Conservation (phyloP, 495 filamentous ascomycete species). For the Aspergillus egyptiacus region DNA sequence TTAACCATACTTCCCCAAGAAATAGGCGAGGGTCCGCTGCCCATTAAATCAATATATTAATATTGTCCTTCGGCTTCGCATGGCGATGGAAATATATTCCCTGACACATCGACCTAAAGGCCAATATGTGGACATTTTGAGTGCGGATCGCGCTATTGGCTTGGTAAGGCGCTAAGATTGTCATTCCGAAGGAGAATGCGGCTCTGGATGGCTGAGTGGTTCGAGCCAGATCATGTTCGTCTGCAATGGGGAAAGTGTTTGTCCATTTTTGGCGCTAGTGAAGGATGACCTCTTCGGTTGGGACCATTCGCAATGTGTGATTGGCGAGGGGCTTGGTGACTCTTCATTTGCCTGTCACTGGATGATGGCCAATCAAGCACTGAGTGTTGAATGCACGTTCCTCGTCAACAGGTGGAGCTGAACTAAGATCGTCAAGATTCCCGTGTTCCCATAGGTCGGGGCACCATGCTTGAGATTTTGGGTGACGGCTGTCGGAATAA, state of each 20-base stretch:
- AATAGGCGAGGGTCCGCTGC: too few relatives aligned
- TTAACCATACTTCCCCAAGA: too few relatives aligned
- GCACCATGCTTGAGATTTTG: constrained; percentile 7
- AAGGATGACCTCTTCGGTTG: constrained; percentile 16
- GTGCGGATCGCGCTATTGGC: not conserved
- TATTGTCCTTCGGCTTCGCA: constrained; percentile 1
- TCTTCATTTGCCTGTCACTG: constrained; percentile 19
- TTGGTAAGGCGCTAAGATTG: constrained; percentile 1
- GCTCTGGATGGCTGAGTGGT: constrained; percentile 15
- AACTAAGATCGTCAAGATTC: constrained; percentile 21
- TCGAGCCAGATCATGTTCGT: constrained; percentile 10
- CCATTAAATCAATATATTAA: too few relatives aligned
- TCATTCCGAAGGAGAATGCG: constrained; percentile 11
- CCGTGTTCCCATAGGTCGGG: constrained; percentile 15
- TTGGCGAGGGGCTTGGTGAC: constrained; percentile 15
- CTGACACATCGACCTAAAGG: not conserved
- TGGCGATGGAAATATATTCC: constrained; percentile 5
- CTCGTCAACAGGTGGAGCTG: constrained; percentile 17
- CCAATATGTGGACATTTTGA: constrained; percentile 1
- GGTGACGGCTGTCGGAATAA: constrained; percentile 17
- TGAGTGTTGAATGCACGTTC: constrained; percentile 14
- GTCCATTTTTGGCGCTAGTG: constrained; percentile 12
- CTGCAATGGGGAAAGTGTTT: constrained; percentile 10
- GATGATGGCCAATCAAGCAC: constrained; percentile 15
- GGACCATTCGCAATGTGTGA: constrained; percentile 13